phyloP scores from a whole-genome alignment of 2,329 filamentous ascomycete genomes.

The Dendryphion nanum region DNA sequence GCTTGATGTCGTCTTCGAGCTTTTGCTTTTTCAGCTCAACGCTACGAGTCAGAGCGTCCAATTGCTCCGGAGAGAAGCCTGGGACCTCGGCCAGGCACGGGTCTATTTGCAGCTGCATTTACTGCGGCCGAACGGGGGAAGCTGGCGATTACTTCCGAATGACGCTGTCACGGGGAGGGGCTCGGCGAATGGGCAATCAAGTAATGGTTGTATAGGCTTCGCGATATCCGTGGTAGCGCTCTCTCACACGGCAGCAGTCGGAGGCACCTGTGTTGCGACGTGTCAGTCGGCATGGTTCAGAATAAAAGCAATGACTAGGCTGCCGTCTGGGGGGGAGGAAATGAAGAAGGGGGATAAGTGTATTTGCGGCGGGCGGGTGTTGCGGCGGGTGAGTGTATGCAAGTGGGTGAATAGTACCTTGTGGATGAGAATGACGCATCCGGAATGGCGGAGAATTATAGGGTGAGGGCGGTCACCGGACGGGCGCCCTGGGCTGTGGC shows the following conservation, averaged over 20 bases:
- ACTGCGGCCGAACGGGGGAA: constrained; percentile 7
- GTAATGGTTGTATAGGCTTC: constrained; percentile 4
- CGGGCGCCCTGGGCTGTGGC: constrained; percentile 2
- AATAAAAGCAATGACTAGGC: constrained; percentile 9
- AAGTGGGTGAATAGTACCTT: constrained; percentile 25
- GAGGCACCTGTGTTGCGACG: constrained; percentile 12
- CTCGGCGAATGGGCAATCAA: constrained; percentile 12
- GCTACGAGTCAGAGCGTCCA: constrained; percentile 30
- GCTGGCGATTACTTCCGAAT: constrained; percentile 6
- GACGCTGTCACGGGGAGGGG: constrained; percentile 18
- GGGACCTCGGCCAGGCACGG: constrained; percentile 32
- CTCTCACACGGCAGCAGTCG: constrained; percentile 9
- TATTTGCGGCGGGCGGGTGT: too few species aligned
- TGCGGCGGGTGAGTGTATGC: too few species aligned
- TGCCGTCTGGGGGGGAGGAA: constrained; percentile 2
- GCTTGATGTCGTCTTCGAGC: constrained; percentile 35
- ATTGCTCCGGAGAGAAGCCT: constrained; percentile 30
- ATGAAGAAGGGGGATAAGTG: constrained; percentile 7
- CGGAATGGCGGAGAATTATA: constrained; percentile 20
- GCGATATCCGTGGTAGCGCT: constrained; percentile 4
- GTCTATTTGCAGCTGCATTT: constrained; percentile 31
- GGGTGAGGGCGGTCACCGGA: constrained; percentile 14
- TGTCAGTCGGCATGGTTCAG: constrained; percentile 7
- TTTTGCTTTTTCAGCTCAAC: constrained; percentile 35
- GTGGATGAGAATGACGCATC: constrained; percentile 27